Evolutionary conservation across 345 rosid genomes (phyloP), one percentile per base, ranked within the genome.

Genomic region (Aegle marmelos): DNA sequence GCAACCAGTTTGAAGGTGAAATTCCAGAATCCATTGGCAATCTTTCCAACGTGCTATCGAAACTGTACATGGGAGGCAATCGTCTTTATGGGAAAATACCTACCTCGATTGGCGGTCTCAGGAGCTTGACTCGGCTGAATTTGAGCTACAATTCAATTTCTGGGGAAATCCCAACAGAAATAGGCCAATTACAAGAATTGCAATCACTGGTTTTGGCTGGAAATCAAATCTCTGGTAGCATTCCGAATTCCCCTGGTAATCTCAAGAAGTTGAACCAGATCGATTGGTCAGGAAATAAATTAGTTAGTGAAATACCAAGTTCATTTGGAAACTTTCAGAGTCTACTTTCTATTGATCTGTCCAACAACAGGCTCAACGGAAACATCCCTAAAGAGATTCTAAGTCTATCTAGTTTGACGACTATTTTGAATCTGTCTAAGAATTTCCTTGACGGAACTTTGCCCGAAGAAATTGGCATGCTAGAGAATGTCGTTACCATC

Each of bases 351-450:
- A 67, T 87, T 85, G 91, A 88, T 57, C 62, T 88, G 62, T 88
- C 93, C 69, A 83, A 25, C 76, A 88, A 90, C 62, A 87, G 31
- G 85, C 75, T 90, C 68, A 77, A 70, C 48, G 87, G 91, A 81
- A 85, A 81, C 83, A 77, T 87, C 70, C 83, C 89, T 2, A 79
- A 71, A 64, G 90, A 88, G 70, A 70, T 88, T 79, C 81, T 90
- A 63, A 79, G 68, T 58, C 82, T 85, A 6, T 78, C 80, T 50
- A 84, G 89, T 70, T 76, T 90, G 81, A 85, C 86, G 41, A 63
- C 31, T 0, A 31, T 78, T 66, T 66, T 86, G 70, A 85, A 86
- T 64, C 80, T 90, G 68, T 88, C 93, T 1, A 76, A 13, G 6
- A 90, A 90, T 79, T 71, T 72, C 70, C 79, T 88, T 6, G 69